Evolutionary conservation across 768 basidiomycete genomes (phyloP), one percentile per base, ranked within the genome.

Genomic region (Auriscalpium orientale): DNA sequence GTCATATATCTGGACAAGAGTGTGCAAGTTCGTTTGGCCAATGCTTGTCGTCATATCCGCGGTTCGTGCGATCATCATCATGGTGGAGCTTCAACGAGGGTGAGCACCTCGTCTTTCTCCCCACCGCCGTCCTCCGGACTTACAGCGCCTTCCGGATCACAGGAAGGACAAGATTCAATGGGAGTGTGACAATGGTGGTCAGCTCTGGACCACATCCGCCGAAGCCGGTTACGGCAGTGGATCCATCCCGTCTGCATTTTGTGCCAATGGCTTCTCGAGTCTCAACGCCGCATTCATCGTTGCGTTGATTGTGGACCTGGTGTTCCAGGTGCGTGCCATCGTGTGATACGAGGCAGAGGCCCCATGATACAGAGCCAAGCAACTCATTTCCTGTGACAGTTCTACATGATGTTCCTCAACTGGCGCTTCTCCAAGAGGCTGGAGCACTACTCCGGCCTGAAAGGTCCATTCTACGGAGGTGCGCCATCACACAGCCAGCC

Each of bases 321-420:
- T 68, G 46, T 85, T 80, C 73, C 84, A 88, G 80, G 87, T 85
- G 61, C 40, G 58, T 58, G 50, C 36, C 43, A 56, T 48, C 52
- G 53, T 36, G 58, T 55, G 57, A 58, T 28, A 28, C 28, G 28
- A 28, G 28, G 28, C 28, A 28, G 28, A n/a, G 28, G 28, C 28
- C 28, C 28, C 28, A 28, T 28, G 13, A 43, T 18, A 43, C 40
- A 18, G 7, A 43, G 40, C 21, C 12, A 48, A 16, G 33, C 9
- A 7, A 28, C 49, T 13, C 40, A 52, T 47, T 35, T 46, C 51
- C 46, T 48, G 58, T 22, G 40, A 51, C 62, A 87, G 87, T 65
- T 85, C 51, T 88, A 89, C 76, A 85, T 88, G 84, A 81, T 78
- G 69, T 87, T 89, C 75, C 71, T 87, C 69, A 76, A 74, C 64